Base-by-base conservation (phyloP, 768 basidiomycete genomes). In the Lactarius psammicola region DNA sequence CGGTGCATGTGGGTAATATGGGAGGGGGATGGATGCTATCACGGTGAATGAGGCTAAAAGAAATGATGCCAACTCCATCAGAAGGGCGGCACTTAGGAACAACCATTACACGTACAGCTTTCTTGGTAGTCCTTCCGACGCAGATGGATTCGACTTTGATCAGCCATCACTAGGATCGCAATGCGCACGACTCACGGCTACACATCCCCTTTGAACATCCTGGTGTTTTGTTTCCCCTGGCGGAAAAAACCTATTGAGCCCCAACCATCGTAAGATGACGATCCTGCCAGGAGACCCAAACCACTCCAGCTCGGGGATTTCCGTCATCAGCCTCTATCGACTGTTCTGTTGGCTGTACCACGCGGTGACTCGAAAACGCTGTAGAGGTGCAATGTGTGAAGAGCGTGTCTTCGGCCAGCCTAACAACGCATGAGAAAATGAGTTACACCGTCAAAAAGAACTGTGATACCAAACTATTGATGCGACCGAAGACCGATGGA, bases 201-300 rank as follows among this genome's bases (percentile, higher is more conserved):
- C 80, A 66, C 84, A 85, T 23, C 87, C 87, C 66, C 85, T 78
- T 70, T 86, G 77, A 28, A 80, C 74, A 42, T 72, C 77, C 54
- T 74, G 74, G 71, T 78, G 60, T 64, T 69, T 64, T 71, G 75
- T 65, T 69, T 77, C 72, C 1, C 80, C 40, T n/a, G 66, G 78
- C 2, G 86, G 86, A 70, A 89, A 87, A 74, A 86, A 91, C 17
- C 89, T 81, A 67, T 85, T 75, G 26, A 87, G 75, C 6, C 83
- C 81, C 34, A 91, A 77, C 90, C 90, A 92, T 38, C 80, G 81
- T 87, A 89, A 89, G 18, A 90, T 74, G 1, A 79, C 78, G 8
- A 89, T 64, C 60, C 82, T 81, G 49, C 87, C 87, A 26, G 82
- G 76, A 8, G 26, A 33, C 17, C 68, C 59, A n/a, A 8, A 31